Evolutionary conservation across 148 eudicot genomes (phyloP).

Genomic region (Rhododendron mucronatum): DNA sequence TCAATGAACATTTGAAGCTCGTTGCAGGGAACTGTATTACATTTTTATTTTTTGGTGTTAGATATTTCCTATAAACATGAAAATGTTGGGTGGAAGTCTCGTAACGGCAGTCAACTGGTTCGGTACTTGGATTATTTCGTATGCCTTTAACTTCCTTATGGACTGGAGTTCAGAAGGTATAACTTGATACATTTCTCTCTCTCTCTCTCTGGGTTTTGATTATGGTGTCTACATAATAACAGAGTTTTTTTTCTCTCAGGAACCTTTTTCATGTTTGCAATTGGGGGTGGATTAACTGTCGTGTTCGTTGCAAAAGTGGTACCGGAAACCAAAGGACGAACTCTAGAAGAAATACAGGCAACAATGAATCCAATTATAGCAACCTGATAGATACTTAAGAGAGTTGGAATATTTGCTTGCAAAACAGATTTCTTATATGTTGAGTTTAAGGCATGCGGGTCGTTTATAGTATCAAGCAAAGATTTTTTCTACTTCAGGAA

Average conservation of each 20-base stretch:
- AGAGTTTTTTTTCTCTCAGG: conserved; percentile 36
- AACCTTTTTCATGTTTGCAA: conserved; percentile 61
- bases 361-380: conserved; percentile 38
- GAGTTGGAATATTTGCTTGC: background rate
- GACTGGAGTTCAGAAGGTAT: conserved; percentile 73
- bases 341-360: conserved; percentile 86
- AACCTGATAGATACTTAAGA: background rate
- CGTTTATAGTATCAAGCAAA: background rate
- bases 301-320: conserved; percentile 63
- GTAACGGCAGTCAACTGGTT: conserved; percentile 76
- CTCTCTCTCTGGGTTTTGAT: background rate
- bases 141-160: conserved; percentile 66
- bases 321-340: conserved; percentile 91
- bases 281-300: conserved; percentile 47
- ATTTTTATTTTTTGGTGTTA: conserved; percentile 20
- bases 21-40: background rate
- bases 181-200: background rate
- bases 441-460: background rate
- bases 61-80: conserved; percentile 88
- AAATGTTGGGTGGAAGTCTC: conserved; percentile 80
- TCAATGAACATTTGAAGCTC: background rate
- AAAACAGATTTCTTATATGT: background rate
- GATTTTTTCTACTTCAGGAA: background rate
- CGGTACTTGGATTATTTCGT: conserved; percentile 76
- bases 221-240: background rate